Base-by-base conservation (phyloP, 2,329 filamentous ascomycete species). In the Calonectria pauciramosa region DNA sequence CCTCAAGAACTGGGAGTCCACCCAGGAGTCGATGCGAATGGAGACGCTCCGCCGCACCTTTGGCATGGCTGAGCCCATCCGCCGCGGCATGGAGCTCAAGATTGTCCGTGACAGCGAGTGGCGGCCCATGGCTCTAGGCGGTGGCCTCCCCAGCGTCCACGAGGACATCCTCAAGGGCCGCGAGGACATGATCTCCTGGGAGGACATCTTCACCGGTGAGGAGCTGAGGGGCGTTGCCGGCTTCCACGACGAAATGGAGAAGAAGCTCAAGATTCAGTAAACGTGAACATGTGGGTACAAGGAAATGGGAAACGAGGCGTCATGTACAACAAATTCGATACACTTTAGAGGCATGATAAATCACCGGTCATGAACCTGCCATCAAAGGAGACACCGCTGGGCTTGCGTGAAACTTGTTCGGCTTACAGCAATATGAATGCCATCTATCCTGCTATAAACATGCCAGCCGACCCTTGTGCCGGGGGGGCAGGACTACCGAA, bases 211-310 rank as follows among this genome's bases (percentile, higher is more conserved):
- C 84, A 92, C 90, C 26, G 95, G 95, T 74, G 93, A 94, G 80
- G 95, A 96, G 86, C 90, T 92, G 84, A 90, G 93, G 81, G 90
- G 91, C 75, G 88, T 92, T 52, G 91, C 93, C 30, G 92, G 93
- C 68, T 93, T 98, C 86, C 96, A 98, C 81, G 93, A 95, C 72
- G 96, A 99, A 91, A 96, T 98, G 92, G 96, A 98, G 92, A 91
- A 92, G 86, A 95, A 95, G 90, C 88, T 98, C 86, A 94, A 93
- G 90, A 97, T 98, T 84, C 80, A 83, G 76, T 82, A 78, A 73
- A 74, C 32, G n/a, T 66, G 68, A 49, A 38, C 41, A 69, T 71
- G 41, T 51, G 66, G 36, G 36, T 28, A 49, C 41, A 64, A 68
- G 70, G 49, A 44, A 52, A 47, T 32, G 59, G 36, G 68, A 59